A percentile compares a stretch with the other conserved stretches of the same genome.
phyloP scores from a whole-genome alignment of 164 flowering plant genomes.

The Chimonanthus praecox region DNA sequence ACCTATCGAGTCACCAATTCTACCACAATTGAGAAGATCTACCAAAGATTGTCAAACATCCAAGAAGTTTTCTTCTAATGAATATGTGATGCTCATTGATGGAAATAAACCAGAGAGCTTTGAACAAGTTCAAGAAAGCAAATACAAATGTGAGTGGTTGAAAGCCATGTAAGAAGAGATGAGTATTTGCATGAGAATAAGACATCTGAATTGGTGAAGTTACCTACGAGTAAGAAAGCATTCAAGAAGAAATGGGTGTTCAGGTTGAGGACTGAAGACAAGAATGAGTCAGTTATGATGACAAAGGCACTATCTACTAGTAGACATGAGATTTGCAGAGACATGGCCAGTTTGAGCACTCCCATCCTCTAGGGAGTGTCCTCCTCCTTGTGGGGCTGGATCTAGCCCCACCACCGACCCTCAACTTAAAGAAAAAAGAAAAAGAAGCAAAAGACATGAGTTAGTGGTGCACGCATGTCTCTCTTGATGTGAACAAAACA shows the following conservation, averaged over 20 bases:
- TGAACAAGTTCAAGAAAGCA: background rate
- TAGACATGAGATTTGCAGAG: too few species aligned
- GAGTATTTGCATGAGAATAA: too few species aligned
- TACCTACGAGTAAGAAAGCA: background rate
- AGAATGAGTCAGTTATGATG: background rate
- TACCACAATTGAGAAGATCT: background rate
- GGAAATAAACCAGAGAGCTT: background rate
- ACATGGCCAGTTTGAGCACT: too few species aligned
- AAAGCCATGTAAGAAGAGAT: background rate
- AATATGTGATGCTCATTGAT: background rate
- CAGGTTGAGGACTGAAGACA: background rate
- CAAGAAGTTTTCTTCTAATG: background rate
- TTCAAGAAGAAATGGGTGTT: background rate
- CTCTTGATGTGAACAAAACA: too few species aligned
- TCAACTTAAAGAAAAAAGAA: too few species aligned
- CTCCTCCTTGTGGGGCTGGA: too few species aligned
- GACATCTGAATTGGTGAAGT: too few species aligned
- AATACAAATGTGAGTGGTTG: background rate
- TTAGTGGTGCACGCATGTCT: too few species aligned
- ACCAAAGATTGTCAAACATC: background rate
- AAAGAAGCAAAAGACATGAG: too few species aligned
- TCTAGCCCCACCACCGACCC: too few species aligned
- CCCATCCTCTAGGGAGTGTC: too few species aligned
- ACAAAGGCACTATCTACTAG: too few species aligned
- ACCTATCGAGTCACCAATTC: background rate